These are phyloP conservation scores for Sphenostylis stenocarpa DNA, from an alignment of 306 rosid species.

Conservation along the genomic window DNA sequence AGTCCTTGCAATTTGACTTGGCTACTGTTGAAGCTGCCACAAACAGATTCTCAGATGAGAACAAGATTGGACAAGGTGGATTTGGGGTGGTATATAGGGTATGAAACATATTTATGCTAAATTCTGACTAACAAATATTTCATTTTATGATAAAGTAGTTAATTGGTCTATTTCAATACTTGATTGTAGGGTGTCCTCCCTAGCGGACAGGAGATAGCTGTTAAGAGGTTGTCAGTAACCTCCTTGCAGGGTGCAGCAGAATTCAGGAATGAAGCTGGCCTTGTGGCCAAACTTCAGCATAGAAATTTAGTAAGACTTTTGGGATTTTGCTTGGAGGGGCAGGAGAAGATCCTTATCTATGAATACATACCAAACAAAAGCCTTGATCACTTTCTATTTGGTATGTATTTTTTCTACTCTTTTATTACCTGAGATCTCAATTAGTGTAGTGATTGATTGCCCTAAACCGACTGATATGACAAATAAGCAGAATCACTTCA, in stretches of 20 bases:
- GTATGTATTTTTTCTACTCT: constrained; percentile 35
- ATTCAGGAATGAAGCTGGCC: constrained; percentile 60
- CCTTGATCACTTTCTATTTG: constrained; percentile 53
- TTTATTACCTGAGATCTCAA: neutral
- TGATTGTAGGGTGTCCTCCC: constrained; percentile 49
- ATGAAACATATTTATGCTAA: neutral
- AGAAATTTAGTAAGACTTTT: constrained; percentile 57
- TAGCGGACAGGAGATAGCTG: constrained; percentile 58
- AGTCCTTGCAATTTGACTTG: constrained; percentile 47
- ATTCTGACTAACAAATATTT: neutral
- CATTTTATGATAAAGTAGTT: neutral
- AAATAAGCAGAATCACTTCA: neutral
- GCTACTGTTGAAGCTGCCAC: constrained; percentile 47
- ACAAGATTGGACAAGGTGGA: constrained; percentile 58
- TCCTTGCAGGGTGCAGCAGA: constrained; percentile 61
- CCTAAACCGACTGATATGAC: neutral
- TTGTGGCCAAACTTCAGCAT: constrained; percentile 65
- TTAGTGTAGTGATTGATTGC: neutral
- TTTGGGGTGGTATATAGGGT: constrained; percentile 63
- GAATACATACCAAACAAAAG: constrained; percentile 62
- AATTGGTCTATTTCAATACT: neutral
- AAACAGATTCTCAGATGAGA: constrained; percentile 39
- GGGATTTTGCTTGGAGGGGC: constrained; percentile 61
- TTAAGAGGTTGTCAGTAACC: constrained; percentile 50
- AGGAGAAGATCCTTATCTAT: constrained; percentile 64